Evolutionary conservation across 306 rosid genomes (phyloP), one percentile per base, ranked within the genome.

Genomic region (Fragaria iinumae): DNA sequence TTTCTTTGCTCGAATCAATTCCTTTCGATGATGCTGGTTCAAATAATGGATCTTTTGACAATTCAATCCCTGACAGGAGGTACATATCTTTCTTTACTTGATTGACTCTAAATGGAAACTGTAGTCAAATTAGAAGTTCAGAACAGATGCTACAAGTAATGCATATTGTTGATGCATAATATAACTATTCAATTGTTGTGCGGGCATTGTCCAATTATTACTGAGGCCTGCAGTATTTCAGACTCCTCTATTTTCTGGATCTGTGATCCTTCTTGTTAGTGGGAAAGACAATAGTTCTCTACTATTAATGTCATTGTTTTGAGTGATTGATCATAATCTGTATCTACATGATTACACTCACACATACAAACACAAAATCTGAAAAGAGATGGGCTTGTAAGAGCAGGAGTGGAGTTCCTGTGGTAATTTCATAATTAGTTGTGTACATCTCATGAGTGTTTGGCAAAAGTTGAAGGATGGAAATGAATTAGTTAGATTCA

Each of bases 1-100:
- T 94, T 84, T 89, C 92, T 79, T 82, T 94, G 81, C 93, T 94
- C 23, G 93, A 89, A 89, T 92, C 97, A 67, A 88, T 94, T 80
- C 98, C 98, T 87, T 86, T 94, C 73, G 86, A 90, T 44, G 94
- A 89, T 82, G 76, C 86, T 67, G 86, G 86, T 83, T 82, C 93
- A 69, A 77, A 71, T 56, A 80, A 91, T 84, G 88, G 84, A 72
- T 90, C 93, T 75, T 87, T 81, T 77, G 95, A 90, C 59, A 81
- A 79, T 88, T 88, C 91, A 72, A 81, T 83, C 76, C 90, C 98
- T n/a, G 87, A 88, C 79, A 77, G 69, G 79, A 90, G 96, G 98
- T 94, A 84, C 62, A 59, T 32, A 72, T 67, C 45, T 65, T 68
- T 27, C 60, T 80, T 76, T 56, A 82, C 80, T 77, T 29, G 18